Evolutionary conservation across 371 early-diverging fungal species (phyloP).

Genomic region (Lichtheimia ornata): DNA sequence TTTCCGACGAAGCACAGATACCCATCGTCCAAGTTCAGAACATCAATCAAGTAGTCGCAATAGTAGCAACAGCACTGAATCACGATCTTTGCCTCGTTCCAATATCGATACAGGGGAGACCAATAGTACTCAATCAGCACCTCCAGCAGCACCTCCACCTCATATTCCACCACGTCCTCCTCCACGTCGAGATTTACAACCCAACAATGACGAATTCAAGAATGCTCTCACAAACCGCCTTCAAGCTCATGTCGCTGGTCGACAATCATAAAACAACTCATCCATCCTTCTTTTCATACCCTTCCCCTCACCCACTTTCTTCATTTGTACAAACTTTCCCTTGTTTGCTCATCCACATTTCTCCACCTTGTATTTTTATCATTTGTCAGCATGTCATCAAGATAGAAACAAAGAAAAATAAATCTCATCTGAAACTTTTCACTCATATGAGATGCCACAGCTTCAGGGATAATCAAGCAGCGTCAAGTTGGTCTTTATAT

Average conservation of each 20-base stretch:
- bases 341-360: not conserved
- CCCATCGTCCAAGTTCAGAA: not conserved
- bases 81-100: not conserved
- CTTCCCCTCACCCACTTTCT: not conserved
- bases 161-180: slow-evolving; percentile 22
- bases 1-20: slow-evolving; percentile 21
- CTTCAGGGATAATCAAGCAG: too few relatives aligned
- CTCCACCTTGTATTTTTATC: slow-evolving; percentile 1
- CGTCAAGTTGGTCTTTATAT: too few relatives aligned
- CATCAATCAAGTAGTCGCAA: slow-evolving; percentile 1
- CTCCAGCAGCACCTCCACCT: not conserved
- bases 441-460: too few relatives aligned
- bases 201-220: slow-evolving; percentile 15
- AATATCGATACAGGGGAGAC: slow-evolving; percentile 4
- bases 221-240: slow-evolving; percentile 12
- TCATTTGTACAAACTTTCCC: too few relatives aligned
- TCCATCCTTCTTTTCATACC: not conserved
- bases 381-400: too few relatives aligned
- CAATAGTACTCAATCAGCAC: too few relatives aligned
- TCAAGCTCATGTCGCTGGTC: slow-evolving; percentile 7
- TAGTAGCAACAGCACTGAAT: not conserved
- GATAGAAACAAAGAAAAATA: too few relatives aligned
- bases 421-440: too few relatives aligned
- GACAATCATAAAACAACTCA: not conserved
- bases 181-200: slow-evolving; percentile 1